Conservation (phyloP, 176 grass and related monocot species). For the Bolboschoenus planiculmis region DNA sequence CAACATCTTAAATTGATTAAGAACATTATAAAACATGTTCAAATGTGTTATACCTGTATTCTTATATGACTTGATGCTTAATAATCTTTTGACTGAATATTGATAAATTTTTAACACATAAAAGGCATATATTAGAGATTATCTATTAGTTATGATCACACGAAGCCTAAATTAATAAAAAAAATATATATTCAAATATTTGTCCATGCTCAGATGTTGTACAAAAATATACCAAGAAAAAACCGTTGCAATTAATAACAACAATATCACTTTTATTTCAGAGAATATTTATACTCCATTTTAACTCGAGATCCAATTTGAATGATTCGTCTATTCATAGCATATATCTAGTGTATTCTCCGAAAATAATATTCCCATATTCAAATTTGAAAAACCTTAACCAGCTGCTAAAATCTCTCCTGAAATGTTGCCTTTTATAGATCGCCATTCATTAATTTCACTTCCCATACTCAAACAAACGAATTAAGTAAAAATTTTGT, state of each 20-base stretch:
- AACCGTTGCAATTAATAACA: background rate
- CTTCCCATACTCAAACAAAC: background rate
- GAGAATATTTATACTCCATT: background rate
- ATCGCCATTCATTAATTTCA: background rate
- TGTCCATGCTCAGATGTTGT: too few species aligned
- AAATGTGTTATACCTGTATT: too few species aligned
- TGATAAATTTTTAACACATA: too few species aligned
- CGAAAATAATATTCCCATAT: background rate
- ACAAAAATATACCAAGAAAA: too few species aligned
- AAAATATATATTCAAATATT: too few species aligned
- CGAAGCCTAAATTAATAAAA: too few species aligned
- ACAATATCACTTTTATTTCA: background rate
- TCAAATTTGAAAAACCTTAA: background rate
- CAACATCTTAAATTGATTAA: too few species aligned
- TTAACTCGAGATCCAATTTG: background rate
- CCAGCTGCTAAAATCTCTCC: constrained; percentile 1
- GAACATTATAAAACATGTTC: too few species aligned
- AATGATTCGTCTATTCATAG: background rate
- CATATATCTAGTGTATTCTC: background rate
- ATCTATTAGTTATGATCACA: too few species aligned
- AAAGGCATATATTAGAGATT: too few species aligned
- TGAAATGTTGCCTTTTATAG: background rate
- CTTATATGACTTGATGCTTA: too few species aligned
- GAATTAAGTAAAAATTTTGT: background rate
- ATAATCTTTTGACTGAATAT: too few species aligned